Evolutionary conservation across 2,329 filamentous ascomycete genomes (phyloP), one percentile per base, ranked within the genome.

Genomic region (Periglandula ipomoeae): DNA sequence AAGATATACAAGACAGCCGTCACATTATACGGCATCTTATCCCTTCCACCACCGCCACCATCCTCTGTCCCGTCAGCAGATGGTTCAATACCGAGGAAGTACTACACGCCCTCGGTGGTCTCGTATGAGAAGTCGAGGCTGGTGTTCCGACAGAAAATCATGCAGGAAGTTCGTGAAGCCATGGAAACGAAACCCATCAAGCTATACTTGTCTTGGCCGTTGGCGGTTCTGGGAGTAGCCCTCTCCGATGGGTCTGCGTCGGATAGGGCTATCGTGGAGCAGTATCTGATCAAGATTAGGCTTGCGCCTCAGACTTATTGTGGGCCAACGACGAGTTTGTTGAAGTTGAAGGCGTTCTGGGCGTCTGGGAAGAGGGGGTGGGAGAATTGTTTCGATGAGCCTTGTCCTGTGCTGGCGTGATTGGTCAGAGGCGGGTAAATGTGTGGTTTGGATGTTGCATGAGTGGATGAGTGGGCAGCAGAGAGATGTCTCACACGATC

Each of bases 321-420:
- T 34, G 42, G 42, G 5, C 35, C 47, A 8, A 49, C 47, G 15
- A 26, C 15, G 10, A 40, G 17, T 4, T 13, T 49, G 9, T n/a
- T 34, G 8, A 49, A 45, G 42, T 27, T 49, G 10, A 45, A 15
- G 34, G 26, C 42, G 32, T 49, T 49, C 34, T 49, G 47, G 47
- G 35, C 24, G 11, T 49, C 47, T 24, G 47, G 47, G 0, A 49
- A 49, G 35, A 27, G 32, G 26, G 17, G 42, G 2, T 49, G 47
- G 47, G 47, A 49, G 32, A 30, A 45, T 23, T 49, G 47, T 23
- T 45, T 45, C 22, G 22, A 49, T 20, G 47, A 49, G 42, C 23
- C 47, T 8, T 45, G 35, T 41, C 35, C 42, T 20, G 47, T 45
- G 19, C n/a, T 49, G 34, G 47, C 34, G 19, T 45, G 42, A 46